Evolutionary conservation across 805 yeast species (phyloP), one percentile per base, ranked within the genome.

Genomic region (Jamesozyma spencerorum): DNA sequence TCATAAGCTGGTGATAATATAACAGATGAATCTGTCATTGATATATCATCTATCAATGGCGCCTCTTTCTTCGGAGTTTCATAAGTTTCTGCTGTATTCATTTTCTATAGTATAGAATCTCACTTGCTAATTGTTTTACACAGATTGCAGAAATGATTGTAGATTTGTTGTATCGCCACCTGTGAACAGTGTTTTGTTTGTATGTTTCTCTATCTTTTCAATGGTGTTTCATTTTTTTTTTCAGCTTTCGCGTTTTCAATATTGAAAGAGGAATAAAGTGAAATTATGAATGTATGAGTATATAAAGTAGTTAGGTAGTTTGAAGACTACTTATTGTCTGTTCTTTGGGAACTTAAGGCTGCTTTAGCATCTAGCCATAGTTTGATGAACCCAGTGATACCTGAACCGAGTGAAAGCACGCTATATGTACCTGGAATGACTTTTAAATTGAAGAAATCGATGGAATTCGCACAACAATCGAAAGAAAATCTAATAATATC

Each of bases 401-500:
- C 64, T 5, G 64, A 59, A 13, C 49, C 44, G n/a, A 61, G 41
- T 4, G 64, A 59, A 20, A 61, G 39, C 4, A 53, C 31, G 3
- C 54, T 54, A 32, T 60, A 58, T 0, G 62, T 55, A 13, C 58
- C 60, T 11, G 50, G 51, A n/a, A 62, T 60, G 3, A 51, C 44
- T 36, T 65, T 65, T 39, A 70, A 38, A 18, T 65, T 53, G 45
- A 72, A 72, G 11, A 74, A 66, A 42, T 65, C 71, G 2, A 71
- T 64, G 1, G 74, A 53, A 51, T 72, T 76, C 41, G 71, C 75
- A 10, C 62, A 50, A 31, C 71, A 63, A 54, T 75, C 81, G 40
- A 70, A 73, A 1, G 59, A 18, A 11, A 71, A 51, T 47, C 71
- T 67, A 2, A 60, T 45, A 1, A 74, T 33, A 46, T 74, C 77